phyloP scores from a whole-genome alignment of 352 stramenopile genomes.

The Pythium phragmitis region DNA sequence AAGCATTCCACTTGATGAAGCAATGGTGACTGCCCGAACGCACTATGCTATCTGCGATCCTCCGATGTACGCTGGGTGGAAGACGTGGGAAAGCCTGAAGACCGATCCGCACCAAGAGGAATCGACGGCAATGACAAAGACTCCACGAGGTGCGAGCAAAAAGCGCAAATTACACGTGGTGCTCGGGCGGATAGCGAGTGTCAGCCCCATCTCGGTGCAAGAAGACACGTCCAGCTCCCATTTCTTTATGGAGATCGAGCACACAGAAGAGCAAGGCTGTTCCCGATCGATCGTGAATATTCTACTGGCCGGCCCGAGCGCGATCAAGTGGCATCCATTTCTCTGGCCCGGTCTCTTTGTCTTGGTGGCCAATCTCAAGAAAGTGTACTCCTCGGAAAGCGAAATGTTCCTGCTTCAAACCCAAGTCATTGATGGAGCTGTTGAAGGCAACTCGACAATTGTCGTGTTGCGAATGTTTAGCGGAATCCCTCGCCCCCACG shows the following conservation, averaged over 20 bases:
- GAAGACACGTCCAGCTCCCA: slow-evolving; percentile 37
- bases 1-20: slow-evolving; percentile 21
- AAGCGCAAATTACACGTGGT: slow-evolving; percentile 42
- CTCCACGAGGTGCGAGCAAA: slow-evolving; percentile 22
- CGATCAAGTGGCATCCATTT: slow-evolving; percentile 49
- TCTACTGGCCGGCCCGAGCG: slow-evolving; percentile 40
- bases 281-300: slow-evolving; percentile 38
- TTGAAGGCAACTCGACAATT: slow-evolving; percentile 1
- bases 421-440: neutral
- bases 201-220: slow-evolving; percentile 60
- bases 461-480: neutral
- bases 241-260: slow-evolving; percentile 69
- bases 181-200: slow-evolving; percentile 43
- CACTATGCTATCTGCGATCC: slow-evolving; percentile 41
- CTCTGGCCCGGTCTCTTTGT: slow-evolving; percentile 39
- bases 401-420: slow-evolving; percentile 61
- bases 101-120: neutral
- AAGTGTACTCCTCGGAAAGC: slow-evolving; percentile 62
- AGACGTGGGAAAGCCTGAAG: slow-evolving; percentile 27
- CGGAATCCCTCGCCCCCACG: neutral
- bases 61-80: slow-evolving; percentile 42
- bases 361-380: slow-evolving; percentile 61
- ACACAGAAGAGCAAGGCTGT: neutral
- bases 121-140: neutral
- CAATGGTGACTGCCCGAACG: slow-evolving; percentile 27